A percentile compares a stretch with the other conserved stretches of the same genome.
phyloP scores from a whole-genome alignment of 148 eudicot species.

The Arbutus unedo region DNA sequence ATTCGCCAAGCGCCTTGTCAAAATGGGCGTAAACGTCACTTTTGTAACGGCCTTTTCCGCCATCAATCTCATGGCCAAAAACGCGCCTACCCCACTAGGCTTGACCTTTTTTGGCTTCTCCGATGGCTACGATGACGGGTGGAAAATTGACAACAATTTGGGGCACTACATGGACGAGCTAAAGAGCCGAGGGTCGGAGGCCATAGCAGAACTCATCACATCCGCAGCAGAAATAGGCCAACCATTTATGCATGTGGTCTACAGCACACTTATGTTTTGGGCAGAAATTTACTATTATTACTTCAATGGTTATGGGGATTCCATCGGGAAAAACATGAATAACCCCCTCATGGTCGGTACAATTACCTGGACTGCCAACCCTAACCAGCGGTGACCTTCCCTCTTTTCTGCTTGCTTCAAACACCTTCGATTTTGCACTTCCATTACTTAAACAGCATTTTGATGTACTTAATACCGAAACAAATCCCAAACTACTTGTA shows the following conservation, averaged over 20 bases:
- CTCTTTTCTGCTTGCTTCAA: constrained; percentile 24
- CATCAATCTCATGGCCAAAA: not conserved
- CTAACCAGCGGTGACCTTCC: not conserved
- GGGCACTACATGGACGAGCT: constrained; percentile 16
- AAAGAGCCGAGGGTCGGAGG: constrained; percentile 20
- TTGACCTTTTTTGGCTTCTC: constrained; percentile 22
- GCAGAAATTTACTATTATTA: constrained; percentile 39
- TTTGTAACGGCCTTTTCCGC: constrained; percentile 33
- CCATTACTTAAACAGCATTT: constrained; percentile 35
- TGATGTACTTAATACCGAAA: constrained; percentile 23
- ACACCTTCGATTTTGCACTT: not conserved
- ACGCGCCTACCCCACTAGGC: not conserved
- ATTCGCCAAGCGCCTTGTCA: constrained; percentile 43
- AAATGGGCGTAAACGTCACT: constrained; percentile 33
- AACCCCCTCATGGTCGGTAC: not conserved
- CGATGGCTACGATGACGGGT: constrained; percentile 34
- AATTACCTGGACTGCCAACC: not conserved
- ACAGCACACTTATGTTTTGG: constrained; percentile 40
- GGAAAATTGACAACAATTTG: not conserved
- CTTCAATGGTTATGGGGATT: constrained; percentile 27
- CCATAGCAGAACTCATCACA: constrained; percentile 21
- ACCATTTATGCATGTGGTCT: constrained; percentile 36
- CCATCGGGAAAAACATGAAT: not conserved
- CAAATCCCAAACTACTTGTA: constrained; percentile 29
- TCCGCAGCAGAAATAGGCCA: constrained; percentile 17